phyloP scores from a whole-genome alignment of 2,329 filamentous ascomycete species.

The Cladosporium velox region DNA sequence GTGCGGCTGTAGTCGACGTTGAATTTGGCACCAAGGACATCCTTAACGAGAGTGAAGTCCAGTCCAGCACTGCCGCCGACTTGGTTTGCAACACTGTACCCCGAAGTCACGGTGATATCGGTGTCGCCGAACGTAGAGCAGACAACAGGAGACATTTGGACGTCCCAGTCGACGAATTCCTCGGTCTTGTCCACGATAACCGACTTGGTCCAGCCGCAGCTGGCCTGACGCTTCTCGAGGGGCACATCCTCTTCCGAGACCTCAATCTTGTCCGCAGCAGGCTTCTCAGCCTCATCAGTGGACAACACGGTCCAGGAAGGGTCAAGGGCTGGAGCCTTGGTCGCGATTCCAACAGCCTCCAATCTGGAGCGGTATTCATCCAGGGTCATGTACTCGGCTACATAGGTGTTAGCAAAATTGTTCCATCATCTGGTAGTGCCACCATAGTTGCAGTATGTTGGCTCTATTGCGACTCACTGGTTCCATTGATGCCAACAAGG shows the following conservation, averaged over 20 bases:
- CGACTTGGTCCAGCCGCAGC: neutral
- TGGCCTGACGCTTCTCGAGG: neutral
- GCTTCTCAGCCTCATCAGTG: neutral
- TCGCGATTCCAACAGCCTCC: neutral
- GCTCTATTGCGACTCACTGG: neutral
- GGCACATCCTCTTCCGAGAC: neutral
- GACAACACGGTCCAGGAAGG: neutral
- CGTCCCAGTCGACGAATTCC: constrained; percentile 26
- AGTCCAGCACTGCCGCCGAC: neutral
- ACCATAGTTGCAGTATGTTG: neutral
- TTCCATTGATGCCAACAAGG: neutral
- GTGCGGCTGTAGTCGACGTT: constrained; percentile 17
- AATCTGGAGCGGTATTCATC: neutral
- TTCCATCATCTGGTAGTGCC: neutral
- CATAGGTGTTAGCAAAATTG: neutral
- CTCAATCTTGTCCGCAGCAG: neutral
- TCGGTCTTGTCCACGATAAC: neutral
- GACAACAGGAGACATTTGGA: constrained; percentile 26
- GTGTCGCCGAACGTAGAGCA: constrained; percentile 18
- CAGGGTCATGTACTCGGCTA: neutral
- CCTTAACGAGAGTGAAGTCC: constrained; percentile 13
- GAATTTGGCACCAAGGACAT: neutral
- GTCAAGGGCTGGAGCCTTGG: neutral
- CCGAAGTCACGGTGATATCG: constrained; percentile 21
- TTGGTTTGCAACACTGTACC: constrained; percentile 18